Percentiles rank a stretch among this genome's conserved stretches.
Conservation (phyloP, 2,329 filamentous ascomycete species). For the Alternaria solani region DNA sequence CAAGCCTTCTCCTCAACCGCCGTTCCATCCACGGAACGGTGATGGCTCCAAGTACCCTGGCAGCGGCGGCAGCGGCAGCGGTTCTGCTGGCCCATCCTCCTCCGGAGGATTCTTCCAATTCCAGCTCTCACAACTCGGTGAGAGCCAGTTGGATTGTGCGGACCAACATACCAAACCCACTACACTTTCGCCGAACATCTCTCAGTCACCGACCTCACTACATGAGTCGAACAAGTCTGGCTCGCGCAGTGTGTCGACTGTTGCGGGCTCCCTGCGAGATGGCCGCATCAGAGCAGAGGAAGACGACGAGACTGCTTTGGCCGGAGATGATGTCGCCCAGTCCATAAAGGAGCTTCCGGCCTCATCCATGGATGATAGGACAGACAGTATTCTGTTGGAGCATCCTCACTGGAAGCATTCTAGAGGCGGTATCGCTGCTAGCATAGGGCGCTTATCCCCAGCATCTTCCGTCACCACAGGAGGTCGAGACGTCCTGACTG, state of each 20-base stretch:
- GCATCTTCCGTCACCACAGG: background rate
- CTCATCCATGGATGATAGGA: background rate
- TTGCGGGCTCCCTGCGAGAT: constrained; percentile 14
- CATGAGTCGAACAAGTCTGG: background rate
- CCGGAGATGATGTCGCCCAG: constrained; percentile 45
- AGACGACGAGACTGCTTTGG: constrained; percentile 38
- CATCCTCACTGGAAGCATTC: background rate
- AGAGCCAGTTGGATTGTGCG: constrained; percentile 20
- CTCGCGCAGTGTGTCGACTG: background rate
- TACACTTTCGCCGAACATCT: constrained; percentile 21
- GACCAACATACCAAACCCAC: constrained; percentile 20
- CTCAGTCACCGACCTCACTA: constrained; percentile 9
- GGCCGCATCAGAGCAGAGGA: constrained; percentile 30
- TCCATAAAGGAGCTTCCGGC: constrained; percentile 10
- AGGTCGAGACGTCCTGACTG: background rate
- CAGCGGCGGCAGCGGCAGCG: constrained; percentile 24
- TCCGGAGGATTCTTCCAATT: constrained; percentile 43
- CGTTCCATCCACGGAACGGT: constrained; percentile 29
- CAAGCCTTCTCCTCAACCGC: constrained; percentile 30
- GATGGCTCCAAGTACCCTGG: constrained; percentile 29
- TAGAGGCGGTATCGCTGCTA: background rate
- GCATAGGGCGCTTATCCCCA: background rate
- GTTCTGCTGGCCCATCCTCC: constrained; percentile 20
- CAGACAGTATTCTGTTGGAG: background rate
- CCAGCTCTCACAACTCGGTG: constrained; percentile 37